A percentile compares a stretch with the other conserved stretches of the same genome.
phyloP scores from a whole-genome alignment of 306 rosid genomes.

The Senna siamea region DNA sequence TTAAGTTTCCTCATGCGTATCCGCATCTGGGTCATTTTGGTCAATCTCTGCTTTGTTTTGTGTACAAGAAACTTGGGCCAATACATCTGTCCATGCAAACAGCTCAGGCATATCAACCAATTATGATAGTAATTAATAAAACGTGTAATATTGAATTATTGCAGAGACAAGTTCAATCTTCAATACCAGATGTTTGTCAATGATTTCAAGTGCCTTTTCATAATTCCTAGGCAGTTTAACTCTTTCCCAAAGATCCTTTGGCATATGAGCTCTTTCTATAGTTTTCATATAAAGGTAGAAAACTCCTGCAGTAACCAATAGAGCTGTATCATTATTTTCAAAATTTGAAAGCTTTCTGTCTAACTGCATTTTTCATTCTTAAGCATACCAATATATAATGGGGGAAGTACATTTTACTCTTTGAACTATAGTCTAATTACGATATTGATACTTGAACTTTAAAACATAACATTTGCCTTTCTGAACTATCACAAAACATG shows the following conservation, averaged over 20 bases:
- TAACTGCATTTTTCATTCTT: not conserved
- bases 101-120: constrained; percentile 23
- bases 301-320: constrained; percentile 63
- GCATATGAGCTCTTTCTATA: constrained; percentile 95
- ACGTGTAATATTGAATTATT: not conserved
- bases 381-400: not conserved
- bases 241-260: constrained; percentile 90
- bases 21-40: constrained; percentile 95
- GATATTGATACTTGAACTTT: no score
- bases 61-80: constrained; percentile 95
- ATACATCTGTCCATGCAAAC: constrained; percentile 65
- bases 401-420: not conserved
- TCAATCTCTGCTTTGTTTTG: constrained; percentile 87
- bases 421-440: no score
- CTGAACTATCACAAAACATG: no score
- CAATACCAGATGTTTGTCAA: constrained; percentile 86
- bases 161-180: not conserved
- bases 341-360: not conserved
- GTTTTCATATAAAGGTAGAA: constrained; percentile 96
- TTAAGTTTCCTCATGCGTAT: constrained; percentile 95
- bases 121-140: constrained; percentile 12
- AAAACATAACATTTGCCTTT: no score
- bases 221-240: constrained; percentile 90
- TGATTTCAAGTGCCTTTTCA: constrained; percentile 81
- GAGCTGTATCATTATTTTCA: constrained; percentile 32